These are phyloP conservation scores for Phytophthora europaea DNA, from an alignment of 352 stramenopile genomes.

Conservation along the genomic window DNA sequence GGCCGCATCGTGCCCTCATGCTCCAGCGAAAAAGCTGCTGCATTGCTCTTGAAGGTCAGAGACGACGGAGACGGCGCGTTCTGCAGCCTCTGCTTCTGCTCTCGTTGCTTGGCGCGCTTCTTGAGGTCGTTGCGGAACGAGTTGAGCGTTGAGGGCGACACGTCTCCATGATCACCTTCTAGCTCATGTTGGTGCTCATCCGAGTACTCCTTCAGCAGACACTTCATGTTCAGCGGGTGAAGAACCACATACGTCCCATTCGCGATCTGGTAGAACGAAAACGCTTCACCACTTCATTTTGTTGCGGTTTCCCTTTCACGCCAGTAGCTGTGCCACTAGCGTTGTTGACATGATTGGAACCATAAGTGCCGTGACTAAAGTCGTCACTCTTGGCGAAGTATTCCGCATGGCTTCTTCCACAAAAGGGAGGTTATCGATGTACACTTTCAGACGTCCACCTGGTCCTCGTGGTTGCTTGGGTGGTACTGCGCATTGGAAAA, in stretches of 20 bases:
- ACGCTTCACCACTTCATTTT: constrained; percentile 45
- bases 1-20: no score
- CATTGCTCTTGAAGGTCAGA: no score
- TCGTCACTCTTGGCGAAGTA: constrained; percentile 54
- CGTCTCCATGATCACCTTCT: constrained; percentile 9
- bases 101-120: constrained; percentile 78
- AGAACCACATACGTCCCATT: constrained; percentile 91
- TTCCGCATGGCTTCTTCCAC: constrained; percentile 83
- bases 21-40: no score
- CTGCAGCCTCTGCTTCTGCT: constrained; percentile 58
- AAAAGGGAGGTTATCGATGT: constrained; percentile 80
- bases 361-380: constrained; percentile 25
- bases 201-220: constrained; percentile 81
- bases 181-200: constrained; percentile 42
- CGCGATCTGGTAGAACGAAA: constrained; percentile 89
- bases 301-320: constrained; percentile 22
- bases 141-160: constrained; percentile 76
- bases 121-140: constrained; percentile 79
- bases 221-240: constrained; percentile 92
- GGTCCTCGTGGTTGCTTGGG: constrained; percentile 19
- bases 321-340: neutral
- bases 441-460: constrained; percentile 28
- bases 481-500: constrained; percentile 38
- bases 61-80: constrained; percentile 29
- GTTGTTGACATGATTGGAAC: constrained; percentile 7